Percentiles rank a stretch among this genome's conserved stretches.
These are phyloP conservation scores for Podila epigama DNA, from an alignment of 192 early-diverging fungal species.

Conservation along the genomic window DNA sequence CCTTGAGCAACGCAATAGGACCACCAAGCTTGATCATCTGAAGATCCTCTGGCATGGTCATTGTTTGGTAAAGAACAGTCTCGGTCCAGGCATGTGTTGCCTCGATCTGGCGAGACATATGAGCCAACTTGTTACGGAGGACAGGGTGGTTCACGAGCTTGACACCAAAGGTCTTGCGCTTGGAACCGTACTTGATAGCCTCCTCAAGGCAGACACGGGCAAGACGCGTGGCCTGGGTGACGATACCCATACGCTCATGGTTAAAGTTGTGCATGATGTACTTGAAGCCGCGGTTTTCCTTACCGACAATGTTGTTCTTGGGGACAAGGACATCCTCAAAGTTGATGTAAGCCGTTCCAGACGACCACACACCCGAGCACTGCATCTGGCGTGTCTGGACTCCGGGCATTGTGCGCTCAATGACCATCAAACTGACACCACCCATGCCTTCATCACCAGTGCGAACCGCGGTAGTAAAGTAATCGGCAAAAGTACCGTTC, in stretches of 20 bases:
- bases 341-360: slow-evolving; percentile 82
- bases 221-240: slow-evolving; percentile 83
- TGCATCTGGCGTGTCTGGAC: slow-evolving; percentile 82
- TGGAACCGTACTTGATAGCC: slow-evolving; percentile 80
- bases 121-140: slow-evolving; percentile 78
- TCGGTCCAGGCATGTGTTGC: slow-evolving; percentile 89
- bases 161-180: slow-evolving; percentile 88
- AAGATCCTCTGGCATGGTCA: slow-evolving; percentile 69
- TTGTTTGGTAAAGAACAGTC: slow-evolving; percentile 74
- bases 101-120: slow-evolving; percentile 87
- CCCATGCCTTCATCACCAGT: slow-evolving; percentile 82
- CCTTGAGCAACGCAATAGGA: slow-evolving; percentile 86
- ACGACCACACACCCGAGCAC: slow-evolving; percentile 84
- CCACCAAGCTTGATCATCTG: slow-evolving; percentile 83
- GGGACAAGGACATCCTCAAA: slow-evolving; percentile 90
- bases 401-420: slow-evolving; percentile 76
- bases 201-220: slow-evolving; percentile 89
- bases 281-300: slow-evolving; percentile 88
- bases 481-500: slow-evolving; percentile 83
- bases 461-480: slow-evolving; percentile 80
- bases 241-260: slow-evolving; percentile 83
- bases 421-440: slow-evolving; percentile 76
- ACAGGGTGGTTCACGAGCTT: slow-evolving; percentile 87
- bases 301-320: slow-evolving; percentile 81
- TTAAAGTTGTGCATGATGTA: slow-evolving; percentile 76